These are phyloP conservation scores for Exophiala sp. DNA, from an alignment of 2,329 filamentous ascomycete genomes.

Conservation along the genomic window DNA sequence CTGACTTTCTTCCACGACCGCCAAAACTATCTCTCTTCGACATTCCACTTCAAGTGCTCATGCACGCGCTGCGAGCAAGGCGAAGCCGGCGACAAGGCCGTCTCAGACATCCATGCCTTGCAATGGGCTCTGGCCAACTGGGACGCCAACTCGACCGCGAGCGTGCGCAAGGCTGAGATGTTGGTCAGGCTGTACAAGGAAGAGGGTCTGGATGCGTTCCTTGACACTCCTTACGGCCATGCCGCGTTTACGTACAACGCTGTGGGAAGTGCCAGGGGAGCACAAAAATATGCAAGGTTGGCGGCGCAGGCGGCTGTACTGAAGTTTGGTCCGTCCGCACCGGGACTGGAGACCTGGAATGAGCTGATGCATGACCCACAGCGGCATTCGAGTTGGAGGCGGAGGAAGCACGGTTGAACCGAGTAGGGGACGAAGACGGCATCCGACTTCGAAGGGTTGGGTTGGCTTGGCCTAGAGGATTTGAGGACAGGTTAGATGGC, in stretches of 20 bases:
- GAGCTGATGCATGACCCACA: conserved; percentile 12
- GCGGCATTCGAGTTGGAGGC: conserved; percentile 20
- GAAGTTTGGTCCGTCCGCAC: conserved; percentile 14
- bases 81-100: conserved; percentile 11
- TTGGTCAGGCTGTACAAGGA: conserved; percentile 17
- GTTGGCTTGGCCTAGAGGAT: too few species aligned
- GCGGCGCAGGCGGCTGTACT: conserved; percentile 16
- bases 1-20: conserved; percentile 8
- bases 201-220: conserved; percentile 20
- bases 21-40: conserved; percentile 9
- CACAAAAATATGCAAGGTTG: conserved; percentile 21
- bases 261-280: conserved; percentile 15
- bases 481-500: too few species aligned
- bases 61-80: conserved; percentile 18
- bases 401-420: conserved; percentile 14
- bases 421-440: neutral
- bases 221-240: conserved; percentile 23
- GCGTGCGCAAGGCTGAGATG: conserved; percentile 19
- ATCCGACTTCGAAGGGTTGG: neutral
- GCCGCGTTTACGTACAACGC: conserved; percentile 23
- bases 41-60: conserved; percentile 22
- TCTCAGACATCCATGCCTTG: conserved; percentile 11
- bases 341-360: conserved; percentile 14
- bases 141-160: conserved; percentile 8
- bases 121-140: neutral